phyloP scores from a whole-genome alignment of 1,284 basidiomycete genomes.

The Ustilago shanxiensis region DNA sequence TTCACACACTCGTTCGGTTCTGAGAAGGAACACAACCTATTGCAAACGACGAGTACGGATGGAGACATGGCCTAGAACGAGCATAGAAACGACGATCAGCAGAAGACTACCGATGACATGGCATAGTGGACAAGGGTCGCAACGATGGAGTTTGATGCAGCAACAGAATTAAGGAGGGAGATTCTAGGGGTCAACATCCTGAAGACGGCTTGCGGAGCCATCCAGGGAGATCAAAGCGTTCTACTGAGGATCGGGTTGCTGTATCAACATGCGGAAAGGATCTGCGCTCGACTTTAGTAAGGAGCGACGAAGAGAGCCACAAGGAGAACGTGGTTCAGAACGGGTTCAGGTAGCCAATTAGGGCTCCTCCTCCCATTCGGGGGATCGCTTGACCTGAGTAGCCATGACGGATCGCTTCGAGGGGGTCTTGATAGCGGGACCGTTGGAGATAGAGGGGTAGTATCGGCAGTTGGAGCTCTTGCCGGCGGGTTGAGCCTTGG shows the following conservation, averaged over 20 bases:
- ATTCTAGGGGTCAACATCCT: constrained; percentile 29
- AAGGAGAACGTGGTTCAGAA: constrained; percentile 7
- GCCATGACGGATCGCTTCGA: constrained; percentile 54
- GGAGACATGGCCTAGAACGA: constrained; percentile 12
- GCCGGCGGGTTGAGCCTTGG: constrained; percentile 50
- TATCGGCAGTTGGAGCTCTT: constrained; percentile 57
- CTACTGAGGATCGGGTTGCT: constrained; percentile 14
- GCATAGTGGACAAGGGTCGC: constrained; percentile 4
- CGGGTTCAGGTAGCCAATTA: constrained; percentile 12
- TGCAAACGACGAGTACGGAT: constrained; percentile 20
- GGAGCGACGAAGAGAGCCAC: constrained; percentile 34
- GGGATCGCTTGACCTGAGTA: constrained; percentile 51
- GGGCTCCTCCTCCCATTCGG: constrained; percentile 53
- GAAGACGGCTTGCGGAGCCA: constrained; percentile 11
- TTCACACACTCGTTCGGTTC: too few species aligned
- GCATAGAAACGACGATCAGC: constrained; percentile 18
- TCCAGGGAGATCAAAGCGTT: constrained; percentile 31
- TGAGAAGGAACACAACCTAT: constrained; percentile 11
- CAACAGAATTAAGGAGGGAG: constrained; percentile 14
- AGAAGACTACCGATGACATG: constrained; percentile 19
- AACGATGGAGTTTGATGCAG: constrained; percentile 1
- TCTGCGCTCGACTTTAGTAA: constrained; percentile 42
- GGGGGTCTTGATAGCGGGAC: constrained; percentile 54
- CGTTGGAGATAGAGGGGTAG: constrained; percentile 58
- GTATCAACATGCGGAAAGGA: constrained; percentile 27